Evolutionary conservation across 148 eudicot genomes (phyloP), one percentile per base, ranked within the genome.

Genomic region (Cornus suecica): DNA sequence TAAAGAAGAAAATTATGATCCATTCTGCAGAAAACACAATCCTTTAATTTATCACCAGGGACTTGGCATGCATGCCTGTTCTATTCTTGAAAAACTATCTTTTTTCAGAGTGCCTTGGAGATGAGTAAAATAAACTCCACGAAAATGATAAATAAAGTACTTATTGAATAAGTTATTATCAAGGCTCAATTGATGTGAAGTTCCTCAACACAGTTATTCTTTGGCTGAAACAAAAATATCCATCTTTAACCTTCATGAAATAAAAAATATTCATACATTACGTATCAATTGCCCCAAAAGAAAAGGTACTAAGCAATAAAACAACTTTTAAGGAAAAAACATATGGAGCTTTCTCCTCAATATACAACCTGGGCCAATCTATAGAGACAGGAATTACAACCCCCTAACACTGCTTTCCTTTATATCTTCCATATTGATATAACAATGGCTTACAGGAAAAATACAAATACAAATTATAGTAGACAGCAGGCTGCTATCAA

Each of bases 371-470:
- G 37, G 71, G 56, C 42, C 48, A 10, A 61, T 61, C 74, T 69
- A 62, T 37, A 77, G 71, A 29, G 15, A 42, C 68, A 73, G 42
- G 69, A 32, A 62, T 25, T 62, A 34, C 32, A 15, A 37, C 54
- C 62, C 31, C 75, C 74, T 65, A 23, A 23, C 16, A 37, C 85
- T 31, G 32, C 29, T 27, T 28, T 37, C 62, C n/a, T n/a, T 61
- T 16, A 72, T 68, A 65, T 68, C 74, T 79, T 69, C 30, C 74
- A 42, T 54, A 74, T 26, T 23, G 18, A 61, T 65, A 76, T 69
- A 66, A 71, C 34, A 69, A 77, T 76, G 28, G 84, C 68, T 63
- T 80, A 83, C 83, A 84, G 30, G 75, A 65, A 74, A 62, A 74
- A 48, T 83, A 86, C 86, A 84, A 30, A 48, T 28, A 78, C 75